A percentile compares a stretch with the other conserved stretches of the same genome.
These are phyloP conservation scores for Metschnikowia peoriensis DNA, from an alignment of 805 yeast species.

Conservation along the genomic window DNA sequence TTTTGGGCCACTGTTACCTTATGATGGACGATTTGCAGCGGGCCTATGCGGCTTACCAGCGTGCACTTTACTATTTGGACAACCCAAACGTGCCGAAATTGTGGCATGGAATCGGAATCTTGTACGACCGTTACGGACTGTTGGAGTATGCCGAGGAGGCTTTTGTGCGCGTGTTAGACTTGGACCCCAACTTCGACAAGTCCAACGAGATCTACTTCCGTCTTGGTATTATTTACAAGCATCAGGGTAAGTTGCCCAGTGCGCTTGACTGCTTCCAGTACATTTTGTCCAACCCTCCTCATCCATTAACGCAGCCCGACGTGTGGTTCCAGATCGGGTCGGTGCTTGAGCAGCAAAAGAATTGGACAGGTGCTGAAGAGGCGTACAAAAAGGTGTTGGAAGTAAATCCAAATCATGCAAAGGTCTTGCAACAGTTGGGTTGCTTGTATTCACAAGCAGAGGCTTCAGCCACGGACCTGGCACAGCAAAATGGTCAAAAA, in stretches of 20 bases:
- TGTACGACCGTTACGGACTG: conserved; percentile 94
- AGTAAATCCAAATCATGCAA: conserved; percentile 91
- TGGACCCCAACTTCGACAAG: conserved; percentile 95
- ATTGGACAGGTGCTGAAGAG: conserved; percentile 86
- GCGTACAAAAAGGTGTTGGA: conserved; percentile 91
- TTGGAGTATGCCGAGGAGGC: conserved; percentile 98
- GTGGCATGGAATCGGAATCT: conserved; percentile 98
- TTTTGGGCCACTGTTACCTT: conserved; percentile 91
- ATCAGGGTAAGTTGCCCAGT: conserved; percentile 81
- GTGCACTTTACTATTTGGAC: conserved; percentile 85
- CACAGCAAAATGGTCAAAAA: conserved; percentile 13
- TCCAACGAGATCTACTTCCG: conserved; percentile 96
- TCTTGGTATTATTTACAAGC: conserved; percentile 93
- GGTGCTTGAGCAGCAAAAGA: conserved; percentile 90
- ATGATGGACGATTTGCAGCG: conserved; percentile 96
- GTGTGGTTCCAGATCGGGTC: conserved; percentile 99
- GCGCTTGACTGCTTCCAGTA: conserved; percentile 95
- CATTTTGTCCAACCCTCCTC: conserved; percentile 86
- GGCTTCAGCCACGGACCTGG: conserved; percentile 25
- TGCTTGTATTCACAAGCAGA: conserved; percentile 80
- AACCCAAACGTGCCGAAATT: conserved; percentile 94
- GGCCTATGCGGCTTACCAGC: conserved; percentile 95
- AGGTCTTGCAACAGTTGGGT: conserved; percentile 93
- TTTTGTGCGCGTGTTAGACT: conserved; percentile 89
- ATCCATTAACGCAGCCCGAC: conserved; percentile 93